Conservation (phyloP, 2,329 filamentous ascomycete species). For the Cladosporium sp. region DNA sequence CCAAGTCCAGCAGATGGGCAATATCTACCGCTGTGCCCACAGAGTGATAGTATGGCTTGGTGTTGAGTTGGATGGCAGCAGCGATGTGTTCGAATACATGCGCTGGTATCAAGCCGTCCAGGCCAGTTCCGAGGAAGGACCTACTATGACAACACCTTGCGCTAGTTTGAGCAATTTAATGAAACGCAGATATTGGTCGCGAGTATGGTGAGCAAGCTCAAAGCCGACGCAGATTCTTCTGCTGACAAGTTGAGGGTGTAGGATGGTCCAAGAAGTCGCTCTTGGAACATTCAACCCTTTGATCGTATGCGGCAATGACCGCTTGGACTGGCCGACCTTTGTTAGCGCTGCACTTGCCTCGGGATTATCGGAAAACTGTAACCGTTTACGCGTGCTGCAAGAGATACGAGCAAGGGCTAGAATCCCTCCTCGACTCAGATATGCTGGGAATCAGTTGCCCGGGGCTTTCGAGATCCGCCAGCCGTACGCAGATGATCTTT, state of each 20-base stretch:
- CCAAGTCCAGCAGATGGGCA: conserved; percentile 8
- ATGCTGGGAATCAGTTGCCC: not conserved
- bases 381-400: not conserved
- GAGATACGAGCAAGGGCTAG: not conserved
- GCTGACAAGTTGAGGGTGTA: not conserved
- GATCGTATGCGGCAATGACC: not conserved
- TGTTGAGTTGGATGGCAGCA: not conserved
- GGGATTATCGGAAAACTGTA: not conserved
- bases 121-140: no score
- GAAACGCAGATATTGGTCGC: not conserved
- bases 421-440: not conserved
- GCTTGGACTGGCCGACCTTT: not conserved
- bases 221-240: not conserved
- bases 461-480: not conserved
- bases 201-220: not conserved
- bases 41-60: not conserved
- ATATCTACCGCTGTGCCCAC: conserved; percentile 1
- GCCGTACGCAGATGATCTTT: not conserved
- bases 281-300: not conserved
- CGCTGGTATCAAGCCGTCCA: not conserved
- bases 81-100: not conserved
- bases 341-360: not conserved
- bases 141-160: not conserved
- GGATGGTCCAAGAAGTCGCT: not conserved
- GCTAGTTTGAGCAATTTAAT: not conserved